These are phyloP conservation scores for Bipolaris cookei DNA, from an alignment of 2,329 filamentous ascomycete species.

Conservation along the genomic window DNA sequence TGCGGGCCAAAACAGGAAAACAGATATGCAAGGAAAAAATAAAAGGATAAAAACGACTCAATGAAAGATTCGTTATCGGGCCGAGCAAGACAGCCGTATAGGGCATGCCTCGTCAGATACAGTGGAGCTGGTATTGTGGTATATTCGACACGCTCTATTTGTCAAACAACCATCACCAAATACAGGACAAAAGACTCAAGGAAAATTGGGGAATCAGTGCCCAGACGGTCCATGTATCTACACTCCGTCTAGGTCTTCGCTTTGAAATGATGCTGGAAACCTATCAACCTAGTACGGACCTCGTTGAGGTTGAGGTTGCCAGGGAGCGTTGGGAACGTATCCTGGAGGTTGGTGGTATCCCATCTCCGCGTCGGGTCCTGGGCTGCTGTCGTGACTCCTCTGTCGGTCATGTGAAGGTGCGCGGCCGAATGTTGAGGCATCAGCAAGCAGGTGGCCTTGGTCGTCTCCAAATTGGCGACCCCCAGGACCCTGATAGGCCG, in stretches of 20 bases:
- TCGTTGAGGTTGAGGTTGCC: conserved; percentile 36
- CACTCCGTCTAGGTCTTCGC: conserved; percentile 4
- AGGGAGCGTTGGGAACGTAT: conserved; percentile 32
- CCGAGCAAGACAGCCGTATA: neutral
- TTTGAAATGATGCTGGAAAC: neutral
- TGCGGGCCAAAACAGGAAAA: neutral
- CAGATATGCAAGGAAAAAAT: neutral
- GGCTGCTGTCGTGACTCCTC: conserved; percentile 37
- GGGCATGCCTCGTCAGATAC: neutral
- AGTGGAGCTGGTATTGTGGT: neutral
- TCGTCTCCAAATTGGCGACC: conserved; percentile 35
- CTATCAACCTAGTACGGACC: conserved; percentile 24
- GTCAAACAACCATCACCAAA: conserved; percentile 2
- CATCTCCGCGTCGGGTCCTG: conserved; percentile 38
- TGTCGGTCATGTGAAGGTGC: conserved; percentile 33
- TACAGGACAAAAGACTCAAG: conserved; percentile 4
- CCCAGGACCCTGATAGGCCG: conserved; percentile 31
- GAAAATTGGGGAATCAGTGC: conserved; percentile 11
- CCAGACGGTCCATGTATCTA: neutral
- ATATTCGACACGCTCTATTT: conserved; percentile 4
- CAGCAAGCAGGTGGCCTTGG: conserved; percentile 42
- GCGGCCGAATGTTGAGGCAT: conserved; percentile 45
- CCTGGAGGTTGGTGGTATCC: conserved; percentile 29
- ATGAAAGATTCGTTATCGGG: conserved; percentile 4
- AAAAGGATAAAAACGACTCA: conserved; percentile 1